Evolutionary conservation across 164 flowering plant genomes (phyloP), one percentile per base, ranked within the genome.

Genomic region (Liquidambar formosana): DNA sequence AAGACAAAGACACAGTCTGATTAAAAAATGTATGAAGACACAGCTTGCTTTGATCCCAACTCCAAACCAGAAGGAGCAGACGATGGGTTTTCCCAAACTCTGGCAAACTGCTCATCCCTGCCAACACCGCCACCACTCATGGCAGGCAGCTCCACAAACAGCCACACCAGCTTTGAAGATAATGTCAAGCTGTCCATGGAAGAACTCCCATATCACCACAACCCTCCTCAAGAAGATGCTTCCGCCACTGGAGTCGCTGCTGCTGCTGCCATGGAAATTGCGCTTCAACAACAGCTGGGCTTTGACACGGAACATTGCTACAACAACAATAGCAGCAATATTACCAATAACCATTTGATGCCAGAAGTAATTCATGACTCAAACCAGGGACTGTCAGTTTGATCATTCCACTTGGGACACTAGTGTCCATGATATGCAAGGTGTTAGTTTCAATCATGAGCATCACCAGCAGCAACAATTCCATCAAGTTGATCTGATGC

Each of bases 1-100:
- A 27, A 4, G 6, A 18, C 14, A 64, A 25, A 25, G 22, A 25
- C 19, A 10, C 0, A 11, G 19, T 4, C 19, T 45, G 41, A 6
- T 33, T 12, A 15, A 38, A 66, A 75, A 57, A 78, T 81, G 87
- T 70, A 75, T 51, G 78, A 73, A 25, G 82, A 81, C 25, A 63
- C 64, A 28, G 82, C 71, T 18, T 77, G 79, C 71, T 83, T 75
- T 70, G 85, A 85, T 68, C 69, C 83, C 49, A 82, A 76, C 65
- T 48, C 70, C 46, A 61, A 71, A 61, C 48, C 56, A 58, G 82
- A 69, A 28, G 73, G 38, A 60, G 38, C 48, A 21, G 64, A 14
- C 23, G 73, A 66, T 56, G 76, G 62, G 28, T 44, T 61, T 63
- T 59, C 71, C 11, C 70, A 61, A 45, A 25, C 62, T 49, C 48